Evolutionary conservation across 1,139 yeast genomes (phyloP), one percentile per base, ranked within the genome.

Genomic region (Insectozyma bohioensis): DNA sequence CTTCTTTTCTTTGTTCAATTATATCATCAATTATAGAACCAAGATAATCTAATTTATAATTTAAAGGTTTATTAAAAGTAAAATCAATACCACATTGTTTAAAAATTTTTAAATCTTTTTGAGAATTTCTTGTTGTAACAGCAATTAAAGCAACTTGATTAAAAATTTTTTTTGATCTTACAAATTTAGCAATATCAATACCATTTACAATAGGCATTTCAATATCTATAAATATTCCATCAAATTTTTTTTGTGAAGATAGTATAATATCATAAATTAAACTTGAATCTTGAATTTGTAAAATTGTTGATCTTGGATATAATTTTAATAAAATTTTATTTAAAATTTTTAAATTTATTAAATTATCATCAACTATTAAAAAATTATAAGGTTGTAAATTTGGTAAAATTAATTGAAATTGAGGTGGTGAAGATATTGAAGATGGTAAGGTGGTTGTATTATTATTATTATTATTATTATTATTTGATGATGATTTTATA

Each of bases 191-290:
- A 28, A 69, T 52, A 18, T 68, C 68, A n/a, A 63, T 48, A 3
- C 75, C 75, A 16, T 62, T 51, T n/a, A 69, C 49, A 6, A 48
- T 51, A 3, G 75, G 75, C 75, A 69, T 69, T 42, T 69, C 75
- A 30, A 69, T 69, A 42, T 69, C 75, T 31, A 69, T 49, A 40
- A 69, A 69, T 9, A 66, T 57, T 30, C 59, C 44, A 38, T 67
- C 71, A 38, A 54, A 67, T 14, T 36, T 37, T 29, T 50, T 48
- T n/a, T 36, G 37, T 29, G 49, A 48, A 3, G 43, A 31, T 10
- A 41, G 34, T 4, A 61, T 41, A 20, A 50, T 28, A 9, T 48
- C 37, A 30, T 53, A 41, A n/a, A 67, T 65, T 28, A 51, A 47
- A 2, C 63, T 52, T 20, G 63, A 55, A 42, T 67, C 68, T 28